phyloP scores from a whole-genome alignment of 345 rosid genomes.

The Trapa incisa region DNA sequence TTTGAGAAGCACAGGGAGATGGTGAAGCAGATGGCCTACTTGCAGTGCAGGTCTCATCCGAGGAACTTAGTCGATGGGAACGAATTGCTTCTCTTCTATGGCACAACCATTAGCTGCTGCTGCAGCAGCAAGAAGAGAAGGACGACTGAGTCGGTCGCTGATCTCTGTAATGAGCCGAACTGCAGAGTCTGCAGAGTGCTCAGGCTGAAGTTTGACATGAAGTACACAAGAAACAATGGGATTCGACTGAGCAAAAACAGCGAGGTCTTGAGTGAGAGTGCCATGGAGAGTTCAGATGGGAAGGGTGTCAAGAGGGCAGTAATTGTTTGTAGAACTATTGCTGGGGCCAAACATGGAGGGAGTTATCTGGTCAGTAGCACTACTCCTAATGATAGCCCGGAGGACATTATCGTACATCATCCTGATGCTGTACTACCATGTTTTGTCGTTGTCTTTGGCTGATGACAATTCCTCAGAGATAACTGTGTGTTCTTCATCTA shows the following conservation, averaged over 20 bases:
- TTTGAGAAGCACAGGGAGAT: slow-evolving; percentile 32
- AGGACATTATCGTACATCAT: slow-evolving; percentile 19
- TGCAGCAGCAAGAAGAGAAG: slow-evolving; percentile 16
- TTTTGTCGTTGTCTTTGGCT: slow-evolving; percentile 31
- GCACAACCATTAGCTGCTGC: slow-evolving; percentile 35
- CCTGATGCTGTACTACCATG: slow-evolving; percentile 35
- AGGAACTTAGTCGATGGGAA: slow-evolving; percentile 40
- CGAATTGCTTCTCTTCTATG: slow-evolving; percentile 33
- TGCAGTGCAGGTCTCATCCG: slow-evolving; percentile 21
- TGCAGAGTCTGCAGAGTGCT: slow-evolving; percentile 30
- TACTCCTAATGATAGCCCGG: slow-evolving; percentile 2
- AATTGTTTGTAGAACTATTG: slow-evolving; percentile 13
- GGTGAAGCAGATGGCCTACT: slow-evolving; percentile 23
- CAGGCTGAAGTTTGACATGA: slow-evolving; percentile 20
- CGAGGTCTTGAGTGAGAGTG: slow-evolving; percentile 20
- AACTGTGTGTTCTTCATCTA: too few species aligned
- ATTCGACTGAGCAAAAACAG: slow-evolving; percentile 22
- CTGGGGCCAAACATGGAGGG: slow-evolving; percentile 7
- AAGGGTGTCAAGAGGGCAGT: slow-evolving; percentile 25
- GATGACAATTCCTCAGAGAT: background rate
- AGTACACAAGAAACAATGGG: slow-evolving; percentile 14
- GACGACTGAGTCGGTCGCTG: slow-evolving; percentile 10
- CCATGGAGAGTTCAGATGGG: slow-evolving; percentile 1
- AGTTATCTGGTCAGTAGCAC: slow-evolving; percentile 9
- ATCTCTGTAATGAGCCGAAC: slow-evolving; percentile 24